Evolutionary conservation across 2,329 filamentous ascomycete species (phyloP).

Genomic region (Didymella pomorum): DNA sequence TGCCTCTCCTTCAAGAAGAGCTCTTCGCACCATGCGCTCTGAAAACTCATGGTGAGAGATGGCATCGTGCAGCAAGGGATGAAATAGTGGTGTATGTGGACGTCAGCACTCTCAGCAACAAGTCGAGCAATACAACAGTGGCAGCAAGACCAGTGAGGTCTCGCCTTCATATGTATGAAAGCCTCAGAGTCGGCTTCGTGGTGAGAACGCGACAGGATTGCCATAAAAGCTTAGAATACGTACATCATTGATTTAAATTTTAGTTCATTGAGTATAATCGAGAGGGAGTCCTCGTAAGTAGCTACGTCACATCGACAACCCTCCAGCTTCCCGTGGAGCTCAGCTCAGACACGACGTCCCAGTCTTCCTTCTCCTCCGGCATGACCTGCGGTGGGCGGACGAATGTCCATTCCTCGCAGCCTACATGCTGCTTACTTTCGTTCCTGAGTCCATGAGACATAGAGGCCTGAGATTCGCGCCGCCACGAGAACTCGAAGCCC

Average conservation of each 20-base stretch:
- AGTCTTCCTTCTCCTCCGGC: not conserved
- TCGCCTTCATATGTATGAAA: no score
- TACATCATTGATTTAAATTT: no score
- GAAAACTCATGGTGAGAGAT: not conserved
- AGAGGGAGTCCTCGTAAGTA: no score
- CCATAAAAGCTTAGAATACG: no score
- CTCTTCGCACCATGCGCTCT: not conserved
- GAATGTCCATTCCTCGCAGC: not conserved
- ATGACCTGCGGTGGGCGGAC: not conserved
- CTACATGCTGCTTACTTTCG: no score
- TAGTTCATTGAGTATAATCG: no score
- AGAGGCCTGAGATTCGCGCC: no score
- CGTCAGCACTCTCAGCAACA: not conserved
- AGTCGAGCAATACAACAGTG: not conserved
- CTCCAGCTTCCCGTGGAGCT: conserved; percentile 2
- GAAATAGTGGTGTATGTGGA: not conserved
- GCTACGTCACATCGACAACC: not conserved
- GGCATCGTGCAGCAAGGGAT: not conserved
- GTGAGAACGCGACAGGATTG: no score
- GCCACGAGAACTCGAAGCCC: not conserved
- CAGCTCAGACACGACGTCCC: conserved; percentile 1
- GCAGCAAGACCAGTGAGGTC: no score
- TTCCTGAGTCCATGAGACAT: no score
- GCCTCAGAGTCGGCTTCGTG: no score
- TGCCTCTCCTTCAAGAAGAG: no score